These are phyloP conservation scores for Pseudocercospora fijiensis DNA, from an alignment of 2,329 filamentous ascomycete genomes.

Conservation along the genomic window DNA sequence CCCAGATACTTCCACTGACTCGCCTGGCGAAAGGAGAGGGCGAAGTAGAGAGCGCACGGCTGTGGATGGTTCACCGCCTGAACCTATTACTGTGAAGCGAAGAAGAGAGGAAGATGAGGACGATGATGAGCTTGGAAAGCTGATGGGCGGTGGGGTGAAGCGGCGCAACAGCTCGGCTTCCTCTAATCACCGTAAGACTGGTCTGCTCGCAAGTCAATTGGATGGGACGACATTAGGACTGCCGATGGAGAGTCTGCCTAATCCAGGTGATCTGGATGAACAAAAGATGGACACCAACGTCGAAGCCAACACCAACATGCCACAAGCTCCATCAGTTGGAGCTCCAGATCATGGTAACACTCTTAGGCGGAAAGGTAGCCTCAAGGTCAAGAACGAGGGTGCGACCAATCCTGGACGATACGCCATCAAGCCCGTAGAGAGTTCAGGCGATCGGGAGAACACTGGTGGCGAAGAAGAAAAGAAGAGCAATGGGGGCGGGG, in stretches of 20 bases:
- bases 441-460: constrained; percentile 4
- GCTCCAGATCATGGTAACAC: constrained; percentile 14
- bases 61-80: constrained; percentile 36
- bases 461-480: constrained; percentile 10
- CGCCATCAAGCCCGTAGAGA: constrained; percentile 32
- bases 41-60: constrained; percentile 25
- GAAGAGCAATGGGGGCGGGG: constrained; percentile 14
- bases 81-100: constrained; percentile 69
- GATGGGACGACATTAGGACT: constrained; percentile 21
- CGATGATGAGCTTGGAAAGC: constrained; percentile 84
- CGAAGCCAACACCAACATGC: not conserved
- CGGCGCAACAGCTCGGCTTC: constrained; percentile 44
- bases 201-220: constrained; percentile 25
- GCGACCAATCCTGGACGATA: constrained; percentile 30
- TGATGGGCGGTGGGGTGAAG: constrained; percentile 54
- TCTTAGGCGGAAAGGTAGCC: constrained; percentile 46
- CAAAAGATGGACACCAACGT: constrained; percentile 13
- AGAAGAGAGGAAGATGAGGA: constrained; percentile 74
- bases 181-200: constrained; percentile 27
- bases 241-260: constrained; percentile 6
- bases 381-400: constrained; percentile 47
- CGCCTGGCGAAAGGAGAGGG: constrained; percentile 23
- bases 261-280: constrained; percentile 14
- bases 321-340: not conserved
- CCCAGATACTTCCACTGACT: constrained; percentile 20